Percentiles rank a stretch among this genome's conserved stretches.
phyloP scores from a whole-genome alignment of 75 land plant species.

The Ceratopteris richardii region DNA sequence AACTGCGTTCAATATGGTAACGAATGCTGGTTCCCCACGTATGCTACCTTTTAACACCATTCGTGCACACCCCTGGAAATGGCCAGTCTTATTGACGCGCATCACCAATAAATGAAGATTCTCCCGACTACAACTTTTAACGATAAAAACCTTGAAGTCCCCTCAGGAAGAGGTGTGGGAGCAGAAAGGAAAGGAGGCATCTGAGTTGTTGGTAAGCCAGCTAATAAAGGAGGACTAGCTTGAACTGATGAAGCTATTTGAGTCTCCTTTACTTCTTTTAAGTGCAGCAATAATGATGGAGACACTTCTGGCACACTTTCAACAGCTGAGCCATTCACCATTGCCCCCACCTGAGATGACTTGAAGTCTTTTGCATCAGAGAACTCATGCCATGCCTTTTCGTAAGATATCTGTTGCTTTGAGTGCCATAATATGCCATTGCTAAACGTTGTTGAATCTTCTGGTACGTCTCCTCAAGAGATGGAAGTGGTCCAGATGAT shows the following conservation, averaged over 20 bases:
- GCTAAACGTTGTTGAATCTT: conserved; percentile 72
- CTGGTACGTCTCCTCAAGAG: conserved; percentile 84
- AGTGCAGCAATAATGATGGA: not conserved
- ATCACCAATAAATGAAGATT: conserved; percentile 92
- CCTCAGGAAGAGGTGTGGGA: conserved; percentile 64
- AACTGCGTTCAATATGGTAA: too few relatives aligned
- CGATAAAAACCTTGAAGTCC: conserved; percentile 96
- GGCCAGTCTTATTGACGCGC: conserved; percentile 85
- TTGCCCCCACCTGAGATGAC: conserved; percentile 1
- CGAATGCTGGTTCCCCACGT: too few relatives aligned
- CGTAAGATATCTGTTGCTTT: conserved; percentile 10
- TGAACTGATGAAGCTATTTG: conserved; percentile 32
- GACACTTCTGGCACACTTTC: conserved; percentile 13
- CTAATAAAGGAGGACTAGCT: conserved; percentile 5
- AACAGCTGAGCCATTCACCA: conserved; percentile 6
- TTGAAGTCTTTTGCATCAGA: too few relatives aligned
- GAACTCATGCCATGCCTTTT: conserved; percentile 3
- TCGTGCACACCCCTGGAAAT: conserved; percentile 93
- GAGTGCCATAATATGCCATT: conserved; percentile 22
- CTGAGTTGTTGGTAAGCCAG: too few relatives aligned
- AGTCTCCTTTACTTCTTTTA: conserved; percentile 10
- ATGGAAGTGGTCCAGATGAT: conserved; percentile 88
- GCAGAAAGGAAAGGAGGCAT: conserved; percentile 19
- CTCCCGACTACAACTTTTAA: conserved; percentile 94
- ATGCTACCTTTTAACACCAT: too few relatives aligned